Evolutionary conservation across 2,329 filamentous ascomycete species (phyloP), one percentile per base, ranked within the genome.

Genomic region (Blastomyces emzantsi): DNA sequence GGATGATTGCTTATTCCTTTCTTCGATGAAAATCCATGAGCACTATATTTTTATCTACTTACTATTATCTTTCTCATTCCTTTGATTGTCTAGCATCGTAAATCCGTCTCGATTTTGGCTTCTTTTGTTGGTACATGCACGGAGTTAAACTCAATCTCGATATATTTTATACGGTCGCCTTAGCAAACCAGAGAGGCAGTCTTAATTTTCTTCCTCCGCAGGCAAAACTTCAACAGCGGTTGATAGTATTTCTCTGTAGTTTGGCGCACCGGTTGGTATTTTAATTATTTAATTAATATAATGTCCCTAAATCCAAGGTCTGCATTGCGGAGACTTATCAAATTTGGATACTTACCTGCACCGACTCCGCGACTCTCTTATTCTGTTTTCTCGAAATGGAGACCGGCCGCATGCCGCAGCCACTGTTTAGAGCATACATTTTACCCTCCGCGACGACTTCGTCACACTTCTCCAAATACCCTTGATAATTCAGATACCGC

Each of bases 281-380:
- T 60, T 33, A 28, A 49, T 28, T 60, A 19, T 30, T 52, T 52
- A 28, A 25, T 30, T 60, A 28, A 49, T 49, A 60, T 33, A 60
- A 60, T 60, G 57, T 60, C 57, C 41, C 43, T 60, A n/a, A 47
- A n/a, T 36, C 28, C 43, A 25, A 33, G 57, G 19, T 36, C 43
- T n/a, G 57, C 57, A 47, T 33, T 60, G 25, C 57, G 43, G 57
- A 60, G 28, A 41, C 57, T 60, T 49, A 30, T 47, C 7, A 47
- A 49, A 13, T 60, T 49, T n/a, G 43, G 43, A 49, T 47, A 33
- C 13, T n/a, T 60, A 15, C 15, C 41, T 19, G 25, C 57, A 33
- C 57, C 39, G 15, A 9, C 25, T 45, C 41, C 43, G 25, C 43
- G 39, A 3, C 41, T 47, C n/a, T 47, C 43, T 49, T 22, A 49